phyloP scores from a whole-genome alignment of 306 rosid genomes.

The Elaeagnus macrophylla region DNA sequence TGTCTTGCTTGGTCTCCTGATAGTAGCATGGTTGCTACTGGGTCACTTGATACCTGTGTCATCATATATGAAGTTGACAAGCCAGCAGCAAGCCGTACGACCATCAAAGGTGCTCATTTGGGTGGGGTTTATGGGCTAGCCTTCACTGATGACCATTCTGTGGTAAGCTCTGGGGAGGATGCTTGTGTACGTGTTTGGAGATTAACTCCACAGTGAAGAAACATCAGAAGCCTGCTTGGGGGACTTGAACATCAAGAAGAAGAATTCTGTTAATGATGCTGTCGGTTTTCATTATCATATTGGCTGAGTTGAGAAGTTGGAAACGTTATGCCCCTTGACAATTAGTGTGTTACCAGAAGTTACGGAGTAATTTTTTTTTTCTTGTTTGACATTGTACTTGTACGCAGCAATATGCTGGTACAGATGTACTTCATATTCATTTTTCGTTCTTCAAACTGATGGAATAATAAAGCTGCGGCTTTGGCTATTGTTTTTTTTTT shows the following conservation, averaged over 20 bases:
- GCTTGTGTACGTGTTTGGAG: slow-evolving; percentile 94
- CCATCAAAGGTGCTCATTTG: slow-evolving; percentile 81
- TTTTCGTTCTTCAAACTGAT: too few relatives aligned
- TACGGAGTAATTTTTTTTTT: too few relatives aligned
- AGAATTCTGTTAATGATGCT: too few relatives aligned
- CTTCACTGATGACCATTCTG: slow-evolving; percentile 63
- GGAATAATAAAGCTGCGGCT: too few relatives aligned
- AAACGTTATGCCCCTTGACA: too few relatives aligned
- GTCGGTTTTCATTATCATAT: too few relatives aligned
- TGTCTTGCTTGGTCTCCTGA: slow-evolving; percentile 97
- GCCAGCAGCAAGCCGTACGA: slow-evolving; percentile 71
- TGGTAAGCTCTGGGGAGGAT: slow-evolving; percentile 97
- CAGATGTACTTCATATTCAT: too few relatives aligned
- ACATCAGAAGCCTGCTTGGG: slow-evolving; percentile 10
- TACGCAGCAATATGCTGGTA: too few relatives aligned
- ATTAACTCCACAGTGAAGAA: slow-evolving; percentile 46
- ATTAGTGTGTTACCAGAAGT: too few relatives aligned
- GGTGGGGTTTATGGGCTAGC: slow-evolving; percentile 93
- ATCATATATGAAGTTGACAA: slow-evolving; percentile 76
- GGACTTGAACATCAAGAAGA: neutral
- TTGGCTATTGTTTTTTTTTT: too few relatives aligned
- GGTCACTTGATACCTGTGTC: slow-evolving; percentile 79
- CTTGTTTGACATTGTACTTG: too few relatives aligned
- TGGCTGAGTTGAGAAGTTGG: too few relatives aligned
- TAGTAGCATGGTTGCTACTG: slow-evolving; percentile 72